A percentile compares a stretch with the other conserved stretches of the same genome.
phyloP scores from a whole-genome alignment of 352 stramenopile genomes.

The Bremia lactucae region DNA sequence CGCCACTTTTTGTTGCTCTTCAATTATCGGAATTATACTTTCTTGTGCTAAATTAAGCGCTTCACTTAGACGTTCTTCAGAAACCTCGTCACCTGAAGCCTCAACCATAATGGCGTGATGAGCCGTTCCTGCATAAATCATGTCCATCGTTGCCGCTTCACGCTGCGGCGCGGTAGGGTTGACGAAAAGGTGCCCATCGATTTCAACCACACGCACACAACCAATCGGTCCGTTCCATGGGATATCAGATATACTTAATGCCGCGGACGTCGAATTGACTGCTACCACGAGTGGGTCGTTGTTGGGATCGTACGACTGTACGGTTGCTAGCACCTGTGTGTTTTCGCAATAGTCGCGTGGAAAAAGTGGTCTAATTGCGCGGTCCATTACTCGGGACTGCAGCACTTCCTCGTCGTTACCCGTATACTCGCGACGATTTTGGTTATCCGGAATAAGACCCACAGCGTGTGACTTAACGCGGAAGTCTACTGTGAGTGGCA shows the following conservation, averaged over 20 bases:
- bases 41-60: constrained; percentile 71
- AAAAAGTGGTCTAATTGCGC: constrained; percentile 92
- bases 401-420: constrained; percentile 93
- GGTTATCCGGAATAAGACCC: constrained; percentile 82
- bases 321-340: constrained; percentile 89
- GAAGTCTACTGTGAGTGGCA: constrained; percentile 92
- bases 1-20: constrained; percentile 47
- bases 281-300: constrained; percentile 84
- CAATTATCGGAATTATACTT: constrained; percentile 42
- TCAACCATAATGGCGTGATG: constrained; percentile 84
- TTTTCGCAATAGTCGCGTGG: constrained; percentile 90
- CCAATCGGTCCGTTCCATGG: constrained; percentile 86
- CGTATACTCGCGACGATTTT: constrained; percentile 80
- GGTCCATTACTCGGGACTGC: constrained; percentile 92
- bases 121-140: constrained; percentile 79
- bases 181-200: constrained; percentile 84
- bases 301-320: constrained; percentile 78
- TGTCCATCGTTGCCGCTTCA: constrained; percentile 58
- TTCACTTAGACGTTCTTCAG: constrained; percentile 59
- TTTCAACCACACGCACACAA: constrained; percentile 78
- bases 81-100: constrained; percentile 63
- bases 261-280: constrained; percentile 83
- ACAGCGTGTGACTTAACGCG: constrained; percentile 84
- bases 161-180: constrained; percentile 81
- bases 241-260: constrained; percentile 77